Base-by-base conservation (phyloP, 805 yeast species). In the Soucietia sequanensis region DNA sequence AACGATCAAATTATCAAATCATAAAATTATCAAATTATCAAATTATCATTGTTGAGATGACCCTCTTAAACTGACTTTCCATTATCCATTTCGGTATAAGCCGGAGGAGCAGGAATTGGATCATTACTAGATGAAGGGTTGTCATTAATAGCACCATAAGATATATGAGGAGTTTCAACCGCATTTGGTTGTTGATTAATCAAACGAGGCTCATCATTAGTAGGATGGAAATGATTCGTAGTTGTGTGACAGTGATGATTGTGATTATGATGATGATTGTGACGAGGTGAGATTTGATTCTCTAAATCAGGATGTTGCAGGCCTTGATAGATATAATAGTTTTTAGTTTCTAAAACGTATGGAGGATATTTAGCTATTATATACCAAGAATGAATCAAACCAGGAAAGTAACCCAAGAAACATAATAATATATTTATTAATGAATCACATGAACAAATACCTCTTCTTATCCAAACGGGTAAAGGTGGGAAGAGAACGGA, bases 401-500 rank as follows among this genome's bases (percentile, higher is more conserved):
- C 80, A 1, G 78, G 78, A 25, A 76, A 40, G 44, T 72, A 75
- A 2, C 78, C 78, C 22, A 75, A 52, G 17, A 72, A 29, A 28
- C 72, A 70, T 30, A 76, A 60, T 18, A 69, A 30, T 17, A 73
- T 52, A 34, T 68, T 60, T 16, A 75, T 54, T 21, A 66, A 39
- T 11, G 76, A 62, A 44, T 83, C 85, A 22, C 62, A 51, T 2
- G 82, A 66, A 46, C 77, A 78, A 11, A 75, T 34, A 1, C 93
- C 93, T 31, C 78, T 62, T 50, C 88, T 69, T 23, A 81, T 67
- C 56, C 79, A 59, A 8, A 84, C 89, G 0, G 90, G 85, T 9
- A 84, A 64, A 0, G 93, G 93, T 2, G 95, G 93, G 51, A 81
- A 69, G 33, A 84, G 65, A 32, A 82, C 69, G 3, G 87, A 81